These are phyloP conservation scores for Kitagawia praeruptora DNA, from an alignment of 129 eudicot genomes.

Conservation along the genomic window DNA sequence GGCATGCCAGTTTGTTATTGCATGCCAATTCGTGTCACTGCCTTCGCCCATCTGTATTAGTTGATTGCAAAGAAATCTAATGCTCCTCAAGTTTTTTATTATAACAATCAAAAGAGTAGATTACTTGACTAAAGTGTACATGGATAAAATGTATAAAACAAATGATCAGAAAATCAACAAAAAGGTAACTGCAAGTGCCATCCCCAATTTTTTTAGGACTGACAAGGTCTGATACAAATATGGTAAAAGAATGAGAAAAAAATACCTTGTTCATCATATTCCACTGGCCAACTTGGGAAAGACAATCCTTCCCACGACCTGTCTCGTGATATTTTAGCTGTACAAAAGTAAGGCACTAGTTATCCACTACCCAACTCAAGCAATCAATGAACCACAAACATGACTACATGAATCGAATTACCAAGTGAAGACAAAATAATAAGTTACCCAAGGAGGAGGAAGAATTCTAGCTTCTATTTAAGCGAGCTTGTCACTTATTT, in stretches of 20 bases:
- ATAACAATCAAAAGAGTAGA: background rate
- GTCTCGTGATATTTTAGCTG: slow-evolving; percentile 68
- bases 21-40: no score
- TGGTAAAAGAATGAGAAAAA: background rate
- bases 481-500: no score
- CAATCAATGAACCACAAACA: background rate
- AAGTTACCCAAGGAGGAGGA: slow-evolving; percentile 36
- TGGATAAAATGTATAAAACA: background rate
- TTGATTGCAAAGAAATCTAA: background rate
- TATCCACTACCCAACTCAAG: background rate
- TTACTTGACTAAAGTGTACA: background rate
- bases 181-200: background rate
- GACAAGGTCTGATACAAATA: background rate
- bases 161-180: background rate
- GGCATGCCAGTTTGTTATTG: no score
- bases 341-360: slow-evolving; percentile 5
- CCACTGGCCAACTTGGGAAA: slow-evolving; percentile 78
- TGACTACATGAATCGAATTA: background rate
- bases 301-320: slow-evolving; percentile 60
- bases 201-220: background rate
- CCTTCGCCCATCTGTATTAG: no score
- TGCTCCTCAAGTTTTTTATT: background rate
- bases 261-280: slow-evolving; percentile 70
- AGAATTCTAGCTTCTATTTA: no score
- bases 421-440: background rate